Conservation (phyloP, 768 basidiomycete species). For the Psilocybe sp. region DNA sequence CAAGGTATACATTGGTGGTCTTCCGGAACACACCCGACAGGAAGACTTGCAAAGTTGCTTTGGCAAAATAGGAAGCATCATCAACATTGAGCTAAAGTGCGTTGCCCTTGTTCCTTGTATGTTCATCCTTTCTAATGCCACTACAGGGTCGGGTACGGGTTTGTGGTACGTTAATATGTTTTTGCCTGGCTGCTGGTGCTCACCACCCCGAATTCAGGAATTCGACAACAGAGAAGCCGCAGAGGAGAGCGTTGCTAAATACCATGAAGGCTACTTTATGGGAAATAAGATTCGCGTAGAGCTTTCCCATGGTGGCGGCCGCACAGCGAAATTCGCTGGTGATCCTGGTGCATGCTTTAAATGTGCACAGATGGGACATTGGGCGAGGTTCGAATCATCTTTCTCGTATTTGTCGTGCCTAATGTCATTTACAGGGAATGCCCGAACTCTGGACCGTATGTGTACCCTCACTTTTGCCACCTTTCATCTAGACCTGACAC, state of each 20-base stretch:
- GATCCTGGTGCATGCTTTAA: slow-evolving; percentile 89
- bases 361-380: slow-evolving; percentile 83
- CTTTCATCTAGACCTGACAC: not conserved
- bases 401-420: not conserved
- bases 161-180: slow-evolving; percentile 61
- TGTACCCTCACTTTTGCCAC: slow-evolving; percentile 10
- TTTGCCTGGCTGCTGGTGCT: slow-evolving; percentile 5
- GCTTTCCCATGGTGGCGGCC: slow-evolving; percentile 78
- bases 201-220: slow-evolving; percentile 48
- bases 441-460: slow-evolving; percentile 57
- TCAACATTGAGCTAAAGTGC: slow-evolving; percentile 81
- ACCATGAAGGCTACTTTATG: slow-evolving; percentile 89
- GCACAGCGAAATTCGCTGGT: slow-evolving; percentile 77
- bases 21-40: slow-evolving; percentile 82
- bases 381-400: slow-evolving; percentile 66
- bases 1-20: slow-evolving; percentile 90
- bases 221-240: slow-evolving; percentile 80
- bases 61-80: slow-evolving; percentile 76
- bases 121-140: slow-evolving; percentile 11
- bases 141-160: slow-evolving; percentile 79
- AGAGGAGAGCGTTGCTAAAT: slow-evolving; percentile 84
- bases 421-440: slow-evolving; percentile 56
- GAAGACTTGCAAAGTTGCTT: slow-evolving; percentile 86
- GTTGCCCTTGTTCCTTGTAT: slow-evolving; percentile 25
- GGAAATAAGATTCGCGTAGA: slow-evolving; percentile 91